phyloP scores from a whole-genome alignment of 441 rosid species.

The Kokia cookei region DNA sequence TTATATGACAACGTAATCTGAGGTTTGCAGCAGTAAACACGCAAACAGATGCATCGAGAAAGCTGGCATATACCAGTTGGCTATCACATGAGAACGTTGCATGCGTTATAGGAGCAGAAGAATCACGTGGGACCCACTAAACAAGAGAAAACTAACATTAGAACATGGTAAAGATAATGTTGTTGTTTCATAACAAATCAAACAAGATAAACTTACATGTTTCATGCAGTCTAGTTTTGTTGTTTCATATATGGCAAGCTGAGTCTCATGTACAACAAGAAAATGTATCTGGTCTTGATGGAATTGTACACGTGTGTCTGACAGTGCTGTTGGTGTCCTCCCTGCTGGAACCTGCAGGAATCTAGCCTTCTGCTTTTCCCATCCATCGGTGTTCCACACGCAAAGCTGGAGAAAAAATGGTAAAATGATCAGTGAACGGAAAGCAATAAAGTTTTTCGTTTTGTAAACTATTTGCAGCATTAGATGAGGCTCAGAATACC shows the following conservation, averaged over 20 bases:
- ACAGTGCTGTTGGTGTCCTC: constrained; percentile 51
- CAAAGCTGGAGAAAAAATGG: constrained; percentile 51
- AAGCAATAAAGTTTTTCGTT: neutral
- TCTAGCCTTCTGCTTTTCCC: constrained; percentile 89
- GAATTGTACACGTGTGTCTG: constrained; percentile 96
- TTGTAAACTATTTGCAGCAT: neutral
- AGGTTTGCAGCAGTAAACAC: constrained; percentile 81
- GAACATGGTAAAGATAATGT: neutral
- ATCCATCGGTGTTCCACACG: constrained; percentile 94
- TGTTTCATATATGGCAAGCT: constrained; percentile 88
- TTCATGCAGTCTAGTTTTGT: constrained; percentile 82
- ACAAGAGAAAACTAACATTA: neutral
- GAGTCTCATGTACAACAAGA: constrained; percentile 91
- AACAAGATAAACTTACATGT: constrained; percentile 43
- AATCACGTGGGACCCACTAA: constrained; percentile 78
- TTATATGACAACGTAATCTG: constrained; percentile 73
- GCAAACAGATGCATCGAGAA: constrained; percentile 76
- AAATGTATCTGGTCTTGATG: constrained; percentile 92
- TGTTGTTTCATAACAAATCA: neutral
- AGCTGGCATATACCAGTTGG: constrained; percentile 84
- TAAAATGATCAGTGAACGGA: neutral
- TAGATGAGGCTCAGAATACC: constrained; percentile 27
- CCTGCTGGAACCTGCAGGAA: constrained; percentile 81
- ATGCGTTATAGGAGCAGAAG: constrained; percentile 75
- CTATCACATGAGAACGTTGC: constrained; percentile 98